Conservation (phyloP, 2,329 filamentous ascomycete genomes). For the Penicillium vulpinum region DNA sequence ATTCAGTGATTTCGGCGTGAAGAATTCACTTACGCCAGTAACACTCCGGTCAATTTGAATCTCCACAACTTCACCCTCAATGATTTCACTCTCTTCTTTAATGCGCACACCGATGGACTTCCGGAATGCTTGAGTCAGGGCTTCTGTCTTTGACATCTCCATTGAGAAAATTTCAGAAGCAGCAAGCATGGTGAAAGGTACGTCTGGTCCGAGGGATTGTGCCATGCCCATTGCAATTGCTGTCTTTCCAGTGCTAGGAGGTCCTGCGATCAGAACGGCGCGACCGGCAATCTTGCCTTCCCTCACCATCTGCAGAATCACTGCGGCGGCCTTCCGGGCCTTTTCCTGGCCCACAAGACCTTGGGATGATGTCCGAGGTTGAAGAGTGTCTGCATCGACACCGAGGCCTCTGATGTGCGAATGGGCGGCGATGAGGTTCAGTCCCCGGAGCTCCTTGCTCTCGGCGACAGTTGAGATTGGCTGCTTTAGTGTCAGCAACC, state of each 20-base stretch:
- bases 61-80: conserved; percentile 98
- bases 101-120: conserved; percentile 98
- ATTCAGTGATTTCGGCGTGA: not conserved
- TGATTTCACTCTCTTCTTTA: conserved; percentile 98
- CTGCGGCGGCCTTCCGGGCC: conserved; percentile 91
- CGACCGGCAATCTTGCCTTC: conserved; percentile 97
- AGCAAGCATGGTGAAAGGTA: conserved; percentile 93
- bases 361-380: conserved; percentile 81
- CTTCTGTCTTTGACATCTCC: conserved; percentile 99
- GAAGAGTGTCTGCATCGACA: conserved; percentile 86
- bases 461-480: conserved; percentile 83
- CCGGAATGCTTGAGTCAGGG: conserved; percentile 95
- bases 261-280: conserved; percentile 90
- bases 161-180: conserved; percentile 97
- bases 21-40: conserved; percentile 63
- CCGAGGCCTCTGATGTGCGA: conserved; percentile 96
- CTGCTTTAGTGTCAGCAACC: conserved; percentile 37
- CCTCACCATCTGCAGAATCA: conserved; percentile 98
- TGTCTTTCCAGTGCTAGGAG: conserved; percentile 96
- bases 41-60: conserved; percentile 98
- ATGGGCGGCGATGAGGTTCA: conserved; percentile 97
- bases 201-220: conserved; percentile 88
- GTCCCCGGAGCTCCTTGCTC: conserved; percentile 89
- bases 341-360: conserved; percentile 95
- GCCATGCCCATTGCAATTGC: conserved; percentile 99